These are phyloP conservation scores for Fermentozyma sake DNA, from an alignment of 1,139 yeast species.

Conservation along the genomic window DNA sequence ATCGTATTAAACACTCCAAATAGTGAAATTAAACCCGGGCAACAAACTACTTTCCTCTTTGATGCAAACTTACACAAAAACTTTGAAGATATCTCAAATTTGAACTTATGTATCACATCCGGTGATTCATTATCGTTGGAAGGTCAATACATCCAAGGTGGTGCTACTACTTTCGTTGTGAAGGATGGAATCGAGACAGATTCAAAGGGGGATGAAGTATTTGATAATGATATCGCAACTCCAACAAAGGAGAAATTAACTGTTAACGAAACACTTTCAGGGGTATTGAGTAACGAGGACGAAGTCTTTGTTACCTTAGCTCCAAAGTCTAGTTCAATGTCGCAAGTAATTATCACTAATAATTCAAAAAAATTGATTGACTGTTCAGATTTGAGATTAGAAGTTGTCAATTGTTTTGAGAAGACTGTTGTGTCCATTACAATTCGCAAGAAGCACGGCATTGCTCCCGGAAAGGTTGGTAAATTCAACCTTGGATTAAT, in stretches of 20 bases:
- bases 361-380: slow-evolving; percentile 22
- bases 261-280: too few relatives aligned
- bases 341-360: slow-evolving; percentile 32
- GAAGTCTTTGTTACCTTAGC: slow-evolving; percentile 20
- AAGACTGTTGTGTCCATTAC: slow-evolving; percentile 22
- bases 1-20: slow-evolving; percentile 24
- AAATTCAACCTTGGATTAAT: slow-evolving; percentile 33
- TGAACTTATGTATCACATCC: too few relatives aligned
- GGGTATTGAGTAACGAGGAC: slow-evolving; percentile 5
- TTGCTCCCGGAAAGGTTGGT: slow-evolving; percentile 26
- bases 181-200: too few relatives aligned
- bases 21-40: slow-evolving; percentile 21
- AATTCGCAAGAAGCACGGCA: slow-evolving; percentile 29
- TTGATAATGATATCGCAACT: too few relatives aligned
- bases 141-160: too few relatives aligned
- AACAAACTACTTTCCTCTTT: slow-evolving; percentile 28
- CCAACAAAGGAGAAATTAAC: too few relatives aligned
- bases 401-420: slow-evolving; percentile 29
- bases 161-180: too few relatives aligned
- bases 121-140: too few relatives aligned
- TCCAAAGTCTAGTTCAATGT: slow-evolving; percentile 29
- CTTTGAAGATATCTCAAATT: slow-evolving; percentile 4
- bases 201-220: too few relatives aligned
- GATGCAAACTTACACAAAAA: too few relatives aligned
- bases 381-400: slow-evolving; percentile 28